Base-by-base conservation (phyloP, 2,329 filamentous ascomycete genomes). In the Exutisphaerella laricina region DNA sequence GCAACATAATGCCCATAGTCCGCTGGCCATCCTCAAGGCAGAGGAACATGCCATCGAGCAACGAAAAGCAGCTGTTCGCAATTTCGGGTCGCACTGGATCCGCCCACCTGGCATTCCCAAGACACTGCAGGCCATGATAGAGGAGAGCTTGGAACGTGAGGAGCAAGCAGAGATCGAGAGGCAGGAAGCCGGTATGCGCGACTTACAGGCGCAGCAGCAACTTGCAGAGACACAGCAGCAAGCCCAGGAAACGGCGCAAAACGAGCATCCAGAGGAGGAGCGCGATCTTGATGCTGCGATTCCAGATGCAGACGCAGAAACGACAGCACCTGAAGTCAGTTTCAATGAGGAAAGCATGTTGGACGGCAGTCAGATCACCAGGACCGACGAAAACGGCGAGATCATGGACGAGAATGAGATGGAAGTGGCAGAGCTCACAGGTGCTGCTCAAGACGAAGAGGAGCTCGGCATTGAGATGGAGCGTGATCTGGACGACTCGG, bases 21-120 rank as follows among this genome's bases (percentile, higher is more conserved):
- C 77, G 2, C 79, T 95, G 3, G 77, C 83, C 7, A 74, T 82
- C 2, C 77, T 95, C 8, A 73, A 78, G 18, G 70, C 79, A 30
- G 90, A 96, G 61, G 92, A 97, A 68, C 76, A 80, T 48, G 77
- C 80, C 45, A 75, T 94, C 51, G 78, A 82, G 41, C 77, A 83
- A 6, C 86, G 90, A 34, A 88, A 89, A 58, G 69, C 79, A 35
- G 88, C 90, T 53, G 84, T 97, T 21, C 79, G 84, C 35, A 85
- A 88, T 58, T 96, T 94, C 61, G 92, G 92, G 47, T 85, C 82
- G 53, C 78, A 78, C 32, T 98, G 92, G 92, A 82, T 98, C 43
- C 85, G 84, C 45, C 92, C 92, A 0, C 88, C 88, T 0, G 92
- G 90, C 5, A 76, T 95, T 42, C 65, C 80, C 44, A 98, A 97